Base-by-base conservation (phyloP, 1,284 basidiomycete species). In the Ustilago trichophora region DNA sequence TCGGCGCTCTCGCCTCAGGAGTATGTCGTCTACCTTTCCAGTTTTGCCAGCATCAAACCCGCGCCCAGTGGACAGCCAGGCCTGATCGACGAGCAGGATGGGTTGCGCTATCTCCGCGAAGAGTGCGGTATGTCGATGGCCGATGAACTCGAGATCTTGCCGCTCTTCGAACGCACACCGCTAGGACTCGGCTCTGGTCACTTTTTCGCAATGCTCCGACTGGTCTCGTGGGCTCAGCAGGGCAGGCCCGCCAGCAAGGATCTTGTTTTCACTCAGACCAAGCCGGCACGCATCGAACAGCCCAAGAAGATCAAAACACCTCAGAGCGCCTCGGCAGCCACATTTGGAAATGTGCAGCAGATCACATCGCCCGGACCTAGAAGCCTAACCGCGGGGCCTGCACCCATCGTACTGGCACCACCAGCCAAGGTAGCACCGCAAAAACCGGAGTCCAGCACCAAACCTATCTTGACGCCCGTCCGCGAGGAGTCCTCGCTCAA, bases 1-100 rank as follows among this genome's bases (percentile, higher is more conserved):
- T 77, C 78, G 15, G 80, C 76, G n/a, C 72, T 81, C 15, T 79
- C 77, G 5, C 77, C 80, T 7, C 58, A 59, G n/a, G 80, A 81
- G 46, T 79, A 75, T 38, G 45, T 65, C 26, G 50, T 63, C 50
- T 80, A 72, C 47, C 56, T 60, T n/a, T 57, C 58, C 33, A 76
- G 75, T 66, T 69, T 75, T 26, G 56, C 41, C 29, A 66, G 57
- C 33, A 69, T 81, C 56, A 76, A 73, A 56, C 69, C 73, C 2
- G 62, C 77, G 1, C 74, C 74, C 37, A 70, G 71, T 34, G 76
- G 76, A 6, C 72, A 73, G n/a, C 51, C 67, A 2, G 80, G 72
- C 13, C 51, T 72, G 10, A 53, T 79, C 22, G 80, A 80, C 37
- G 80, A 80, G 50, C 73, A 76, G 34, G 77, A 79, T 46, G 76